Evolutionary conservation across 805 yeast genomes (phyloP).

Genomic region (Yarrowia porcina): DNA sequence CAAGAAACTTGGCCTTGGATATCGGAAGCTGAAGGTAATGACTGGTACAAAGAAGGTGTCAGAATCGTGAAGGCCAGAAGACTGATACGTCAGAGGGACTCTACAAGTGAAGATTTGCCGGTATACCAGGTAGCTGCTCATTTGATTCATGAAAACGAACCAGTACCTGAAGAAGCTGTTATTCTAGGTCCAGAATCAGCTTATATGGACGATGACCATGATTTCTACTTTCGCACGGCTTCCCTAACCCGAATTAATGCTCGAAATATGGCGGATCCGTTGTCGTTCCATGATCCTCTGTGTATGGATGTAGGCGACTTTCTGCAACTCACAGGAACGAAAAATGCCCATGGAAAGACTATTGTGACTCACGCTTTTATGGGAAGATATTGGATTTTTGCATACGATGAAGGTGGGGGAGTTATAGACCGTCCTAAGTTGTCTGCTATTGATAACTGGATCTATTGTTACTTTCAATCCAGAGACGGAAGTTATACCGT

Average conservation of each 20-base stretch:
- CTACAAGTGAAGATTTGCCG: not conserved
- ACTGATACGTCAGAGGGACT: not conserved
- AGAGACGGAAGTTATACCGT: not conserved
- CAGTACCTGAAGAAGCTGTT: not conserved
- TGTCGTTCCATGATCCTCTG: not conserved
- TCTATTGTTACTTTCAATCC: not conserved
- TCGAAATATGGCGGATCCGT: not conserved
- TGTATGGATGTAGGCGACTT: constrained; percentile 1
- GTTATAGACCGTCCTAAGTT: not conserved
- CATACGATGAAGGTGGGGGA: not conserved
- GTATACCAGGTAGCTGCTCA: not conserved
- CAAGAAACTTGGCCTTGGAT: constrained; percentile 1
- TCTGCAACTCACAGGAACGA: not conserved
- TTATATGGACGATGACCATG: not conserved
- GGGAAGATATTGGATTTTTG: not conserved
- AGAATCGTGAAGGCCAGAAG: not conserved
- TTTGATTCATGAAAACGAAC: not conserved
- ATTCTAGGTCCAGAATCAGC: not conserved
- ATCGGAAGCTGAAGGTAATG: not conserved
- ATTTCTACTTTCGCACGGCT: not conserved
- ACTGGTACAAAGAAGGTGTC: constrained; percentile 1
- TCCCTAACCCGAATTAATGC: not conserved
- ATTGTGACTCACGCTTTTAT: not conserved
- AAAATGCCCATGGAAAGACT: not conserved
- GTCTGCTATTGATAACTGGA: not conserved